These are phyloP conservation scores for Strigomonas culicis DNA, from an alignment of 208 protist species.

Conservation along the genomic window DNA sequence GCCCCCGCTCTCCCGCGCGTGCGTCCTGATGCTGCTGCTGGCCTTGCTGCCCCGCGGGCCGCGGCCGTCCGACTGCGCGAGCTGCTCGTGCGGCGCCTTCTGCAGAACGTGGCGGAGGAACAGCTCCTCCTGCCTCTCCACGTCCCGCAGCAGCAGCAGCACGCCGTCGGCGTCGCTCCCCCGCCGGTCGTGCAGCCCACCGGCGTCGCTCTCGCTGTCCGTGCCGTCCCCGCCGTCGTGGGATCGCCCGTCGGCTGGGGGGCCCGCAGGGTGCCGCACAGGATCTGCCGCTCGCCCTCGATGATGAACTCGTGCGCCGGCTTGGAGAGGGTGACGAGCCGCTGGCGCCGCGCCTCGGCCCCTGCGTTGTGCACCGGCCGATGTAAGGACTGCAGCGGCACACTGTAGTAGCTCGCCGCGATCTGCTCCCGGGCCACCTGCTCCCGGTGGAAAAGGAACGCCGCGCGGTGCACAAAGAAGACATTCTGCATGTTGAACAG, in stretches of 20 bases:
- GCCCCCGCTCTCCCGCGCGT: not conserved
- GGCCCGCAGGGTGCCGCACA: not conserved
- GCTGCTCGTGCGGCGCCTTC: too few species aligned
- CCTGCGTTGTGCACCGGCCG: not conserved
- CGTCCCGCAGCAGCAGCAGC: not conserved
- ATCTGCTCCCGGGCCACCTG: not conserved
- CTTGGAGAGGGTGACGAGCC: not conserved
- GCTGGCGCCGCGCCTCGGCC: not conserved
- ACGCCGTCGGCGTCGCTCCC: not conserved
- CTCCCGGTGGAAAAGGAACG: not conserved
- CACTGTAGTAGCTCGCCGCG: not conserved
- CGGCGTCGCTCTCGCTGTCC: too few species aligned
- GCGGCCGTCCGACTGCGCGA: too few species aligned
- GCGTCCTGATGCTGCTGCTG: too few species aligned
- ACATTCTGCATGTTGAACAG: not conserved
- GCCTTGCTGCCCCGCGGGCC: too few species aligned
- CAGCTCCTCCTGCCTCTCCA: not conserved
- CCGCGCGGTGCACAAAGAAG: not conserved
- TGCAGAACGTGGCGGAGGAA: not conserved
- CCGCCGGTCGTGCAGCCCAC: too few species aligned
- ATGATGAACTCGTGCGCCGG: not conserved
- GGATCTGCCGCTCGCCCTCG: not conserved
- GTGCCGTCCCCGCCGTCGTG: not conserved
- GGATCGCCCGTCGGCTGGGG: not conserved
- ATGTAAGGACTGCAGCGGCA: not conserved